Conservation (phyloP, 768 basidiomycete genomes). For the Suillus bovinus region DNA sequence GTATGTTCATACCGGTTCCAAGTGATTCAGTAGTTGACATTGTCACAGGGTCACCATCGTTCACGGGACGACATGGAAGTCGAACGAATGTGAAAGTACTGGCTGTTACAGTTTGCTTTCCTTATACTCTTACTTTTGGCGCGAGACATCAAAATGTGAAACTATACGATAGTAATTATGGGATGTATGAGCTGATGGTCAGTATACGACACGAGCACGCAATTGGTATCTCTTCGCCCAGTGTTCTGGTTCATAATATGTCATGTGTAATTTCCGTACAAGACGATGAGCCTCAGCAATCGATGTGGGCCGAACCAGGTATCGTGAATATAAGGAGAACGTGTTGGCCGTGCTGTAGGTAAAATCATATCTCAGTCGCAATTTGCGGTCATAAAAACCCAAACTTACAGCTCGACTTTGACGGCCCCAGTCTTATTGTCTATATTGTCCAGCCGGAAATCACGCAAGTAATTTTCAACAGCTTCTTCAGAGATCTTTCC, state of each 20-base stretch:
- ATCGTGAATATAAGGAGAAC: conserved; percentile 51
- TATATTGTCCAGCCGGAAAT: conserved; percentile 43
- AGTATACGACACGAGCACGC: conserved; percentile 53
- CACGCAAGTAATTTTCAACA: conserved; percentile 43
- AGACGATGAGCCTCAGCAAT: conserved; percentile 70
- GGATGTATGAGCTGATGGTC: conserved; percentile 15
- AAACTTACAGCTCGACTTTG: conserved; percentile 46
- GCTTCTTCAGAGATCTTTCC: conserved; percentile 39
- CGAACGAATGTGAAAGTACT: conserved; percentile 61
- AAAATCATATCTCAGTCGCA: conserved; percentile 3
- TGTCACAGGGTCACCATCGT: conserved; percentile 55
- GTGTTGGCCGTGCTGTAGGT: conserved; percentile 34
- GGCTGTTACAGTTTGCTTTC: conserved; percentile 28
- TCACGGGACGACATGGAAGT: conserved; percentile 65
- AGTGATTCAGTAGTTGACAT: conserved; percentile 11
- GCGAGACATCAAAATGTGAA: conserved; percentile 13
- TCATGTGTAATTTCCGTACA: conserved; percentile 63
- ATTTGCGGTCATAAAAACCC: conserved; percentile 10
- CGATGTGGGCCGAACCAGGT: conserved; percentile 54
- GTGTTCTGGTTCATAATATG: conserved; percentile 39
- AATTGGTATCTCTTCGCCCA: conserved; percentile 43
- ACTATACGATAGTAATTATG: conserved; percentile 15
- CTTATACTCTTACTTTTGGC: conserved; percentile 6
- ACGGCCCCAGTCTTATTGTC: conserved; percentile 45
- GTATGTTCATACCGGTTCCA: conserved; percentile 39